Conservation (phyloP, 345 rosid species). For the Luvunga scandens region DNA sequence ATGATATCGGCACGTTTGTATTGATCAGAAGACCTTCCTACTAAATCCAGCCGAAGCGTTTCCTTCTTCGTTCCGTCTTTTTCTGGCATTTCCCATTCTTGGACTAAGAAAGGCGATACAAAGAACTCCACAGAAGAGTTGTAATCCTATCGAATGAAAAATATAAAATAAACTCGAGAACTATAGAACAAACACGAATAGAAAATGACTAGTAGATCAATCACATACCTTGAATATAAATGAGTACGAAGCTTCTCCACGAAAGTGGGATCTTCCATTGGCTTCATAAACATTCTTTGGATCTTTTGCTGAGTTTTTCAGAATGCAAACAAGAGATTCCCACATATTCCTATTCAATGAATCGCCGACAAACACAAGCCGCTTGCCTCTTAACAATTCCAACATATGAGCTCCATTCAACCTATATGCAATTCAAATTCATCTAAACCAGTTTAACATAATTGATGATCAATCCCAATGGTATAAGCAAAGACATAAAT, state of each 20-base stretch:
- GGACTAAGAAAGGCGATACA: conserved; percentile 92
- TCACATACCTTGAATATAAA: conserved; percentile 74
- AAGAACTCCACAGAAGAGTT: conserved; percentile 74
- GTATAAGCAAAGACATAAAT: background rate
- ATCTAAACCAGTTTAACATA: background rate
- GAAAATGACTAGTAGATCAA: background rate
- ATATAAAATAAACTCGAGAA: background rate
- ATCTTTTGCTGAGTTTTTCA: conserved; percentile 63
- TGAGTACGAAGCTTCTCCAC: conserved; percentile 84
- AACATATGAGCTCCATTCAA: conserved; percentile 61
- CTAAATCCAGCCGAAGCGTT: conserved; percentile 85
- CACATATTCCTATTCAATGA: conserved; percentile 95
- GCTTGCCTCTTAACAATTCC: conserved; percentile 75
- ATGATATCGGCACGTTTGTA: conserved; percentile 76
- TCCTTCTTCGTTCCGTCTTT: conserved; percentile 65
- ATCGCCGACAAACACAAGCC: conserved; percentile 91
- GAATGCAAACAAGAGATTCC: conserved; percentile 91
- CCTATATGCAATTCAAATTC: conserved; percentile 33
- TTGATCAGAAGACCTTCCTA: conserved; percentile 63
- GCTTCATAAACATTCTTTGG: conserved; percentile 71
- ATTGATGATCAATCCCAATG: background rate
- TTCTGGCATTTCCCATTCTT: conserved; percentile 72
- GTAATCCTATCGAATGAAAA: conserved; percentile 56
- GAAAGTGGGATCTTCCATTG: conserved; percentile 64
- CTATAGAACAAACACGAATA: background rate